Base-by-base conservation (phyloP, 192 early-diverging fungal species). In the Podila minutissima region DNA sequence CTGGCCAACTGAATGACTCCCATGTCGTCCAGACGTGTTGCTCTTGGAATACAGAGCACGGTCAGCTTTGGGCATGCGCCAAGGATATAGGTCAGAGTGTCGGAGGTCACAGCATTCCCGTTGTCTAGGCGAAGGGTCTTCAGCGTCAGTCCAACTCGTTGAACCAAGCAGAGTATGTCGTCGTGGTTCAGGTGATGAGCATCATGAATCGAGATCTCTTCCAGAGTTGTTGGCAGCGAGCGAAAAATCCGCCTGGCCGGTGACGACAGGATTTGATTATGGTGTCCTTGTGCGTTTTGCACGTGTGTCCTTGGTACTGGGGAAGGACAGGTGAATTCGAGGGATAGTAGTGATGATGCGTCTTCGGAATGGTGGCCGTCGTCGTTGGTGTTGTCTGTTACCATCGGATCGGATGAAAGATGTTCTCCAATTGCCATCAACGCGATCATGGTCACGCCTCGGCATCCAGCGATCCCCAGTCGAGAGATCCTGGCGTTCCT, bases 31-130 rank as follows among this genome's bases (percentile, higher is more conserved):
- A 81, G 57, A 19, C 55, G 66, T n/a, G 53, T 68, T 5, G 76
- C 76, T 19, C 76, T 66, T 26, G 76, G 76, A 20, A 81, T 81
- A 33, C 65, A 59, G 5, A 81, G 71, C 5, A 72, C 62, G 9
- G 59, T 72, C 19, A 81, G 24, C 19, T 67, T 50, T 1, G 70
- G 71, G 32, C 76, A 81, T 17, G n/a, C 50, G 2, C 60, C 22
- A n/a, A 81, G 62, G 55, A 81, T 51, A 11, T 69, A 62, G 19
- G 38, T 31, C 29, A 81, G 22, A 0, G 71, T 73, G 33, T 72
- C 66, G 11, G 76, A 73, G 29, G 67, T 20, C 53, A 81, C 17
- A 12, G 71, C 62, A 17, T 65, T 68, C 19, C 65, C 71, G 24
- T 73, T 63, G 26, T 81, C 76, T 8, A 81, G 57, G 20, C 59